phyloP scores from a whole-genome alignment of 2,329 filamentous ascomycete genomes.

The Nemania bipapillata region DNA sequence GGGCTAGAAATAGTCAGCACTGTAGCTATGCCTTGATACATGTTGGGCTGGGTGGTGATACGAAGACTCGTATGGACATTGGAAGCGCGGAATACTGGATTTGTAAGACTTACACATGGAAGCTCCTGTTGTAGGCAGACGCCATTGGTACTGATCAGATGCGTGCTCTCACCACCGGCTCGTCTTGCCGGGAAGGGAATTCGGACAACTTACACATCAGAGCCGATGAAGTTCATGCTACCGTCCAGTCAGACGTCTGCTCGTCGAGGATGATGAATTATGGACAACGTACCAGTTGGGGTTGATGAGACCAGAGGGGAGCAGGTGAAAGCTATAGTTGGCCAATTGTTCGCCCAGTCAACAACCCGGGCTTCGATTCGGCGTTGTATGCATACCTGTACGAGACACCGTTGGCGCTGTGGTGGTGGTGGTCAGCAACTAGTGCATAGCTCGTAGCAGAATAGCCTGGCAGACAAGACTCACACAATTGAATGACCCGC shows the following conservation, averaged over 20 bases:
- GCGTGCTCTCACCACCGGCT: no score
- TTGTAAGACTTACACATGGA: constrained; percentile 60
- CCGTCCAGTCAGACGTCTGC: constrained; percentile 63
- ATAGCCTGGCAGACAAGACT: constrained; percentile 1
- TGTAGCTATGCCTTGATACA: no score
- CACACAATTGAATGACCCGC: constrained; percentile 39
- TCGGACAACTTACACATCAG: no score
- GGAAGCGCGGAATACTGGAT: no score
- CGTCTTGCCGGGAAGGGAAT: no score
- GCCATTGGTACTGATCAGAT: no score
- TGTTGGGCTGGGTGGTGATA: no score
- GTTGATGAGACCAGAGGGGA: constrained; percentile 77
- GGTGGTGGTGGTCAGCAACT: constrained; percentile 15
- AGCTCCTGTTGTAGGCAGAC: no score
- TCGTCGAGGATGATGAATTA: neutral
- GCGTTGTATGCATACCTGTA: neutral
- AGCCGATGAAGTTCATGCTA: constrained; percentile 73
- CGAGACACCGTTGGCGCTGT: neutral
- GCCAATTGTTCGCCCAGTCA: constrained; percentile 18
- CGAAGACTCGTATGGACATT: no score
- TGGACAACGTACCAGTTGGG: constrained; percentile 52
- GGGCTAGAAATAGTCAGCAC: constrained; percentile 38
- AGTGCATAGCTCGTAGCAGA: constrained; percentile 12
- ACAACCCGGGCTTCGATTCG: neutral
- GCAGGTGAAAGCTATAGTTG: constrained; percentile 59